Base-by-base conservation (phyloP, 331 rosid species). In the Prunus yedoensis region DNA sequence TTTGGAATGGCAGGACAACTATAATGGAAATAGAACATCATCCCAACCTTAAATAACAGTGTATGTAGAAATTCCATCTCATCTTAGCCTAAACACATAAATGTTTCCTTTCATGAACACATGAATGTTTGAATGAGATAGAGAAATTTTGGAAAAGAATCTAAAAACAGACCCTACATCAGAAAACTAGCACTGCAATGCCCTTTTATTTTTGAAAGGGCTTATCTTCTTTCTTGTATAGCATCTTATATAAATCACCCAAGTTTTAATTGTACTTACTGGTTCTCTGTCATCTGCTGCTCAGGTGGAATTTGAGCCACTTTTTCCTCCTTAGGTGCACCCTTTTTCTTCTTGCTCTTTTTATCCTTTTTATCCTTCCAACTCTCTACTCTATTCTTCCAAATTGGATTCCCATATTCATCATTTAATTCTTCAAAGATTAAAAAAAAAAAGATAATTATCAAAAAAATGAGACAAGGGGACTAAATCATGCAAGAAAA, bases 301-400 rank as follows among this genome's bases (percentile, higher is more conserved):
- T 87, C 96, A 38, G 75, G 81, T 59, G 97, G 99, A 86, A 89
- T 70, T 79, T 85, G 86, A 25, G 83, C 77, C 74, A 58, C 89
- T 68, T 71, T 86, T 71, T 87, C 89, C 50, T 79, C 73, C 86
- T 89, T 89, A 18, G 89, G 70, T 3, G 80, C 75, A 74, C 71
- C 67, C 77, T 89, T 89, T 73, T 95, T 95, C 96, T 94, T 91
- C 85, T 94, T 95, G 45, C 59, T 90, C 88, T 92, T 95, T 75
- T 87, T 91, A 52, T 92, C 99, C 88, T 92, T 92, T 74, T 89
- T 91, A 52, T 92, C 99, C 88, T 92, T 92, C 99, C 99, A 95
- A 77, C 98, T 95, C 71, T 95, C 98, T 54, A 95, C 97, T 86
- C 99, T 89, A 70, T 89, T 92, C 88, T 95, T 95, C 99, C 99